phyloP scores from a whole-genome alignment of 257 asterid genomes.

The Solanum clarkiae region DNA sequence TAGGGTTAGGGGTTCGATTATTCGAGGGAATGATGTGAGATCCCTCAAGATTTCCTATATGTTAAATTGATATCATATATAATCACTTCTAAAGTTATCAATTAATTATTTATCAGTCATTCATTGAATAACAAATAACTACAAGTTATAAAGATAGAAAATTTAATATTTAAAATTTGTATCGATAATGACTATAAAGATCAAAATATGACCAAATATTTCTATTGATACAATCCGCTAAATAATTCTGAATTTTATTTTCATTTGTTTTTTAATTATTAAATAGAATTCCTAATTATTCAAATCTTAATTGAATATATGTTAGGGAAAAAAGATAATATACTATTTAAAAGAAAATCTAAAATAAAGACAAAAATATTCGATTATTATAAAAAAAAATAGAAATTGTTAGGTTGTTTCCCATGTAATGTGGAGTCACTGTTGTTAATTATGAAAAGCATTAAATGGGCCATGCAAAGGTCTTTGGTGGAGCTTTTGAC shows the following conservation, averaged over 20 bases:
- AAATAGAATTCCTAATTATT: fast-evolving
- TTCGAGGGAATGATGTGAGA: too few species aligned
- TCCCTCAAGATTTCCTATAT: too few species aligned
- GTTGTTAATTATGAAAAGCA: not conserved
- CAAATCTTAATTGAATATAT: not conserved
- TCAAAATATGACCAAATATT: not conserved
- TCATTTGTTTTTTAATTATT: too few species aligned
- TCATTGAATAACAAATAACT: too few species aligned
- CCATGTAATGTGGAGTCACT: not conserved
- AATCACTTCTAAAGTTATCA: not conserved
- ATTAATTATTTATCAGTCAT: not conserved
- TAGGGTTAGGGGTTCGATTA: too few species aligned
- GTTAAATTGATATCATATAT: too few species aligned
- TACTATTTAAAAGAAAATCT: too few species aligned
- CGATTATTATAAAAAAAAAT: too few species aligned
- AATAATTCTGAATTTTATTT: too few species aligned
- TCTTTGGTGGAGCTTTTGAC: not conserved
- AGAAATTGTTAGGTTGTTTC: not conserved
- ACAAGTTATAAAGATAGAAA: not conserved
- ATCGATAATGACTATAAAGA: too few species aligned
- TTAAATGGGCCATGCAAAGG: not conserved
- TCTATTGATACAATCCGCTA: not conserved
- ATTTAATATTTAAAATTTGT: too few species aligned
- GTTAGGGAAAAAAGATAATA: not conserved
- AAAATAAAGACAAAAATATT: too few species aligned